Conservation (phyloP, 192 early-diverging fungal genomes). For the Funneliformis geosporum region DNA sequence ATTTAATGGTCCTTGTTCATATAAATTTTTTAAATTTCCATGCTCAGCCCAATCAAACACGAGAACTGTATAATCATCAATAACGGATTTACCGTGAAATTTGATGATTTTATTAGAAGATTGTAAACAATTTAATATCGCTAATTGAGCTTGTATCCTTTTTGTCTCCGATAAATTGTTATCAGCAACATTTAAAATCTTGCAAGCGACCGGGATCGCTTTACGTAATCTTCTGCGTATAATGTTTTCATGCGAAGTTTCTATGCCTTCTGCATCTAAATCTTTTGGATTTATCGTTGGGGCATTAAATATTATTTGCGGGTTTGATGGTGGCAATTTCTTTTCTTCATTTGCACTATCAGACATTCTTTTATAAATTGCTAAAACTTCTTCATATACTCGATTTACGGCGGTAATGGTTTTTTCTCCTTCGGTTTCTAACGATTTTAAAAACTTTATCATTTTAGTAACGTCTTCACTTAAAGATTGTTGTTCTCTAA, state of each 20-base stretch:
- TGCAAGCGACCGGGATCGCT: background rate
- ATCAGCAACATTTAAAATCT: background rate
- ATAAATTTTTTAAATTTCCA: conserved; percentile 12
- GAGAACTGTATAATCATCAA: background rate
- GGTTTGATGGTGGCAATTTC: background rate
- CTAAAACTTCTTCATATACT: background rate
- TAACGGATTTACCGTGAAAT: conserved; percentile 2
- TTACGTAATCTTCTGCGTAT: background rate
- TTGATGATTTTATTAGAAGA: conserved; percentile 8
- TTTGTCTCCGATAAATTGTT: background rate
- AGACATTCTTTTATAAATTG: background rate
- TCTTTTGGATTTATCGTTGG: background rate
- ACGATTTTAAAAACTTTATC: background rate
- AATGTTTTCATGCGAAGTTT: no score
- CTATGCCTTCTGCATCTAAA: background rate
- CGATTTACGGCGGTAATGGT: background rate
- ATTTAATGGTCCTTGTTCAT: background rate
- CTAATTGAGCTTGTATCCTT: background rate
- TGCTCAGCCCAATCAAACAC: conserved; percentile 27
- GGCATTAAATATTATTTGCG: background rate
- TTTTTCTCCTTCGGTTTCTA: background rate
- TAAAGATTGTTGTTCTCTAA: background rate
- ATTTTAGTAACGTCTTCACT: background rate
- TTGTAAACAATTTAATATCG: conserved; percentile 5
- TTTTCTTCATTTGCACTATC: background rate